Percentiles rank a stretch among this genome's conserved stretches.
phyloP scores from a whole-genome alignment of 768 basidiomycete species.

The Leccinum subgranulosum region DNA sequence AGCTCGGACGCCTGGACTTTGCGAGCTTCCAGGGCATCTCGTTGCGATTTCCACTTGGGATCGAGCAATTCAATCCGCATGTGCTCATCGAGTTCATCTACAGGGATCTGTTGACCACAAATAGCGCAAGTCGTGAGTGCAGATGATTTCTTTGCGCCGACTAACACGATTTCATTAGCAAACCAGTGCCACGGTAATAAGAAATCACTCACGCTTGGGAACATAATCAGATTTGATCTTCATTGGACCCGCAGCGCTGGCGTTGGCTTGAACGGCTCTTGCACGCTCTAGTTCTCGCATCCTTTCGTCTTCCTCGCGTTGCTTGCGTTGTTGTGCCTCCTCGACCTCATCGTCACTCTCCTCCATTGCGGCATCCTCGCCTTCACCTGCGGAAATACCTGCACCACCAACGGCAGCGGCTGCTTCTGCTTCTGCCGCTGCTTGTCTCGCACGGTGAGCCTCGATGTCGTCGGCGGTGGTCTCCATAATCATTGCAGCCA shows the following conservation, averaged over 20 bases:
- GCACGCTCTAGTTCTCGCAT: slow-evolving; percentile 72
- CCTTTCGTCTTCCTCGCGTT: slow-evolving; percentile 67
- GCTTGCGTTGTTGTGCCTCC: slow-evolving; percentile 53
- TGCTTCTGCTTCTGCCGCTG: slow-evolving; percentile 82
- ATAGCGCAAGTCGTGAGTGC: slow-evolving; percentile 87
- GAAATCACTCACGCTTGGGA: slow-evolving; percentile 70
- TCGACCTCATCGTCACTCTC: slow-evolving; percentile 85
- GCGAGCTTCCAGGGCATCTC: slow-evolving; percentile 83
- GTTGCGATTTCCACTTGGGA: slow-evolving; percentile 97
- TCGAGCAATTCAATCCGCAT: slow-evolving; percentile 98
- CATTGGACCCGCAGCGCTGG: slow-evolving; percentile 77
- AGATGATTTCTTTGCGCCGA: slow-evolving; percentile 57
- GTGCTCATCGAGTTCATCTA: slow-evolving; percentile 95
- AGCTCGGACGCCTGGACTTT: slow-evolving; percentile 87
- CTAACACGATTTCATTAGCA: slow-evolving; percentile 35
- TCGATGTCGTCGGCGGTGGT: slow-evolving; percentile 86
- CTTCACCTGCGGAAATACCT: slow-evolving; percentile 43
- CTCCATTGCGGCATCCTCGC: slow-evolving; percentile 67
- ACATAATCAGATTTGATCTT: slow-evolving; percentile 97
- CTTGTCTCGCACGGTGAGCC: slow-evolving; percentile 75
- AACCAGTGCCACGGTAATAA: not conserved
- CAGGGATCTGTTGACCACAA: slow-evolving; percentile 94
- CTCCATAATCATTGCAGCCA: slow-evolving; percentile 99
- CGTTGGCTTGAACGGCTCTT: slow-evolving; percentile 75
- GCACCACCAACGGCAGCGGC: slow-evolving; percentile 72